Evolutionary conservation across 305 asterid genomes (phyloP), one percentile per base, ranked within the genome.

Genomic region (Fraxinus greggii): DNA sequence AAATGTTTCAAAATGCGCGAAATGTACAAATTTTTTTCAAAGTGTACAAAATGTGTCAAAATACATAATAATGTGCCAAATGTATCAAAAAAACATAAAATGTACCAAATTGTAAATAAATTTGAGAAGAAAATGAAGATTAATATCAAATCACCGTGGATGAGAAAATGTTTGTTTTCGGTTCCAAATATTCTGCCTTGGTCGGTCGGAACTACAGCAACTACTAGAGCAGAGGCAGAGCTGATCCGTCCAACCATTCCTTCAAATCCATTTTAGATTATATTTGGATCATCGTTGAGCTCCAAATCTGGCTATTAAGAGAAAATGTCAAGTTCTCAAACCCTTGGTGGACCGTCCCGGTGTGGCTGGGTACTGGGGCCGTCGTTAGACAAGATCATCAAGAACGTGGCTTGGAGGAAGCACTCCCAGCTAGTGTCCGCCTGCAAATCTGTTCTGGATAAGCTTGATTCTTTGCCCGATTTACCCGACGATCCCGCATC

Each of bases 301-400:
- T 24, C 29, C 72, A 10, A 26, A 23, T 63, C 72, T 23, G 72
- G 72, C 72, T 10, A 63, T 63, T 24, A 31, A 70, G 75, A 70
- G 10, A 70, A n/a, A 70, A 81, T 81, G 72, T 56, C 88, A 13
- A 82, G 85, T 78, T 86, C 92, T 74, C 97, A 91, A 88, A 87
- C 95, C 89, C 97, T 94, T 83, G 99, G 99, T 42, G 98, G 98
- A 17, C 87, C 93, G 28, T 95, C 99, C 70, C 97, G 95, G 32
- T 92, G 97, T 63, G 99, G 99, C 48, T 92, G 97, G 95, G 93
- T 96, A 75, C 91, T 96, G 72, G 99, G 99, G 79, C 98, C 98
- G 23, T 89, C 97, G n/a, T 90, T 96, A 56, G 99, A 96, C 90
- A 96, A 96, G 94, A 94, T 96, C 83, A 89, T 96, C 80, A 96